Evolutionary conservation across 2,329 filamentous ascomycete species (phyloP).

Genomic region (Septoria petroselini): DNA sequence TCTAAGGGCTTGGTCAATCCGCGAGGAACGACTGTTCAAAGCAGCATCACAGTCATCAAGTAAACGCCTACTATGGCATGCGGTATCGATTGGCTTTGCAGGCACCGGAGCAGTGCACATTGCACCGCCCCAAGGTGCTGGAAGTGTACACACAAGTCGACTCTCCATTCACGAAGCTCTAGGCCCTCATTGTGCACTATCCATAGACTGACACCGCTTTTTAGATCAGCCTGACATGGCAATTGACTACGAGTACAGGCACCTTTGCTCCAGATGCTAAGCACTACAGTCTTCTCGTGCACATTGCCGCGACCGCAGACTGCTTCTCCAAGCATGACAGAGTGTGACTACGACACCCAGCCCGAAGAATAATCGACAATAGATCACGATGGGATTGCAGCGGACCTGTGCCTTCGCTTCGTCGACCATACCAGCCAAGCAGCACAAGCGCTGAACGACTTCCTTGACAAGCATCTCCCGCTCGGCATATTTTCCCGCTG

Average conservation of each 20-base stretch:
- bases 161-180: no score
- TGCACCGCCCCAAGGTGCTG: no score
- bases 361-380: background rate
- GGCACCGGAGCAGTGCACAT: no score
- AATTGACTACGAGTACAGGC: background rate
- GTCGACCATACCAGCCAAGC: background rate
- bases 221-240: background rate
- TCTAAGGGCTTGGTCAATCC: no score
- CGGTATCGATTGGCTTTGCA: no score
- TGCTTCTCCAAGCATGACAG: background rate
- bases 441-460: background rate
- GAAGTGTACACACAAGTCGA: no score
- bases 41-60: no score
- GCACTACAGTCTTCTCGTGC: background rate
- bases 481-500: constrained; percentile 2
- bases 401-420: background rate
- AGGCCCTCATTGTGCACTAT: no score
- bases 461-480: constrained; percentile 3
- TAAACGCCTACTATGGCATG: no score
- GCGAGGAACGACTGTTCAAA: no score
- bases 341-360: background rate
- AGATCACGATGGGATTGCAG: background rate
- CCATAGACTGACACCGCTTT: background rate
- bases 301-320: background rate
- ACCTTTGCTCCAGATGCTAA: background rate